Conservation (phyloP, 306 rosid species). For the Cercis canadensis region DNA sequence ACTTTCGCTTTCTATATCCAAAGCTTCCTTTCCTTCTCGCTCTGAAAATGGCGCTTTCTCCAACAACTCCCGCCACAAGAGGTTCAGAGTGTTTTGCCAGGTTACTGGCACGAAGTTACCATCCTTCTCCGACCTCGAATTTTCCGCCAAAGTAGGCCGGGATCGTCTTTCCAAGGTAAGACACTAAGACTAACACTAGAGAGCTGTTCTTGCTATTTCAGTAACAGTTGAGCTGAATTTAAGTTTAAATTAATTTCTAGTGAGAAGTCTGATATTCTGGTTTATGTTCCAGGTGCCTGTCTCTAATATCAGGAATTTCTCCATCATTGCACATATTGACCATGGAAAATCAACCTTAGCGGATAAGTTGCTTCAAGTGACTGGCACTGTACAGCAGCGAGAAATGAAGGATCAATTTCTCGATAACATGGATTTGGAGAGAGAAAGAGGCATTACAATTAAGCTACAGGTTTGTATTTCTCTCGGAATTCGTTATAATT, state of each 20-base stretch:
- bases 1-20: conserved; percentile 20
- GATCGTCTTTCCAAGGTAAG: conserved; percentile 80
- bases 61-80: conserved; percentile 23
- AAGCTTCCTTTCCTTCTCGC: conserved; percentile 24
- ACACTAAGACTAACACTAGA: no score
- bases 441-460: conserved; percentile 93
- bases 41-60: conserved; percentile 36
- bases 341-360: conserved; percentile 93
- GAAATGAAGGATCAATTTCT: conserved; percentile 98
- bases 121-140: conserved; percentile 49
- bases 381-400: conserved; percentile 87
- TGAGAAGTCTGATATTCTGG: not conserved
- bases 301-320: conserved; percentile 76
- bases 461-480: conserved; percentile 68
- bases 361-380: conserved; percentile 81
- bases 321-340: conserved; percentile 89
- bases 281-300: conserved; percentile 69
- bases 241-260: not conserved
- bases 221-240: not conserved
- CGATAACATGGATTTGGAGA: conserved; percentile 99
- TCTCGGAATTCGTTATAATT: not conserved
- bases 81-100: conserved; percentile 49
- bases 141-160: conserved; percentile 58
- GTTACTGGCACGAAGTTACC: conserved; percentile 41
- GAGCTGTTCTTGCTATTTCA: no score